Evolutionary conservation across 306 rosid species (phyloP), one percentile per base, ranked within the genome.

Genomic region (Fragaria ananassa): DNA sequence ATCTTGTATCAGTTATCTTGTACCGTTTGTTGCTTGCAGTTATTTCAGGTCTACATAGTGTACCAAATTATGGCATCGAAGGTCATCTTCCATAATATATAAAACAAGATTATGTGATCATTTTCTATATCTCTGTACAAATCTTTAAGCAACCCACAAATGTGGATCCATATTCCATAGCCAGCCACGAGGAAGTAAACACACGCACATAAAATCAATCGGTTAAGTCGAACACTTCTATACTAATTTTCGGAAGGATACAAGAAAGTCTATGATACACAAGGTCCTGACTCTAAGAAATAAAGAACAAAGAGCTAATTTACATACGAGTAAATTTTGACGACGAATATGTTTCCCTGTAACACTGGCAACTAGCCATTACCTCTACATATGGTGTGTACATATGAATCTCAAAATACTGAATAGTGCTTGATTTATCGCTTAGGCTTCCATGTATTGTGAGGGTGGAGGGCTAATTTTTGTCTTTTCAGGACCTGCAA

Each of bases 401-500:
- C 81, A 46, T 79, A 68, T 76, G 75, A 81, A 76, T 78, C 68
- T 67, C 53, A 71, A 79, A 74, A 19, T 67, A 21, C 76, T 67
- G 79, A 80, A 80, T 70, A 71, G 46, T 42, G 65, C 46, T 81
- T 31, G 63, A 66, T 14, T 65, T 65, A 42, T 75, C 34, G 66
- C 82, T 89, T 74, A 93, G 73, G 90, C 81, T 86, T 91, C 96
- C 98, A 93, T 93, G 91, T 85, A 85, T 76, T 93, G 98, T 54
- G 91, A 85, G 44, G 96, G 81, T 57, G 98, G 98, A 64, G 98
- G 98, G 81, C 94, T 90, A 68, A 86, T 87, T 80, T 83, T 90
- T n/a, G 98, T 90, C 87, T 91, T 93, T 41, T 80, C 89, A 19
- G 87, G 68, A 82, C 89, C 98, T 93, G 96, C 88, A 87, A 78